Base-by-base conservation (phyloP, 2,329 filamentous ascomycete species). In the Clarireedia homoeocarpa region DNA sequence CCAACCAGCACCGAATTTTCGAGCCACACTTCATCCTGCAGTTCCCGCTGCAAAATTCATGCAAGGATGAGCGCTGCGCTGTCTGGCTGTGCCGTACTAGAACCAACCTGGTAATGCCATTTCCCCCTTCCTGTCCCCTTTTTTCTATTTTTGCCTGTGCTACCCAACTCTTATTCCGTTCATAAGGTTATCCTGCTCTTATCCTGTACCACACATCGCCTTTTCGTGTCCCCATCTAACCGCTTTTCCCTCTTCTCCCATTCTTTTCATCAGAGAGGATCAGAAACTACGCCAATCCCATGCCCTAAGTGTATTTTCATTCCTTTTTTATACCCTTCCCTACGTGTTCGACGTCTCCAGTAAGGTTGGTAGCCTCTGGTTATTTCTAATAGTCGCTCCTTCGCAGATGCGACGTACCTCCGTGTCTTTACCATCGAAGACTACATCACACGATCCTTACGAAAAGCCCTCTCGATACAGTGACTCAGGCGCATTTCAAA, bases 391-490 rank as follows among this genome's bases (percentile, higher is more conserved):
- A 38, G 27, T 53, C 53, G 48, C 55, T 56, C 50, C 58, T 61
- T 59, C 64, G 62, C 64, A 71, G 53, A 86, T 86, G 83, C 79
- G 82, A 77, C 82, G 81, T 74, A 81, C 80, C 69, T 84, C 81
- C 61, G 79, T 83, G 59, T 84, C 82, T 67, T 71, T 84, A 70
- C 80, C 82, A 69, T 83, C 79, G 39, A 80, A 81, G 73, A 78
- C 82, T 67, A 71, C 74, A 67, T 75, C 74, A 65, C 73, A 76
- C 77, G 83, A 86, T 67, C 81, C 80, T 60, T 73, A 81, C 80
- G 83, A 86, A 72, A 86, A 86, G 68, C 77, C 78, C 65, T 80
- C 75, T 66, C 79, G 83, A 66, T 85, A 85, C 73, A 63, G 57
- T 72, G 73, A 65, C 63, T 74, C 64, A 72, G 74, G 63, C 73